Evolutionary conservation across 768 basidiomycete genomes (phyloP).

Genomic region (Boletus vermiculosoides): DNA sequence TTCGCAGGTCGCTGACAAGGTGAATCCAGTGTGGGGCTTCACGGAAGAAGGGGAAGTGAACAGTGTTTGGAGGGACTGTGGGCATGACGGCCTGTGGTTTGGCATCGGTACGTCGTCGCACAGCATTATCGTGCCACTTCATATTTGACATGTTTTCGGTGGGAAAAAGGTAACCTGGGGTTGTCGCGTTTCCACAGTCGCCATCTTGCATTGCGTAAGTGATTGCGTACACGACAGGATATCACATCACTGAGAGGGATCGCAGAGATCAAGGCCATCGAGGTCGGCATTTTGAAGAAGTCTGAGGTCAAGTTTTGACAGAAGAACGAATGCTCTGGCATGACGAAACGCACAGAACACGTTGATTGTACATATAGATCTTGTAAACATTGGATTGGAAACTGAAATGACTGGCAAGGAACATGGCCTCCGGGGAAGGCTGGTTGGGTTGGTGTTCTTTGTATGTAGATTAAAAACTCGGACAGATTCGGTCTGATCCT

Average conservation of each 20-base stretch:
- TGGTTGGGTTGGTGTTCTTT: not conserved
- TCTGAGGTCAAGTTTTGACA: constrained; percentile 22
- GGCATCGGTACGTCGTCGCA: constrained; percentile 23
- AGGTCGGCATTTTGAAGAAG: constrained; percentile 25
- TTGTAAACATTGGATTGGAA: not conserved
- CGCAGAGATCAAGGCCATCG: constrained; percentile 32
- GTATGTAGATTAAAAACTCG: not conserved
- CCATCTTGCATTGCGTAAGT: constrained; percentile 33
- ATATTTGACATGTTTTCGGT: not conserved
- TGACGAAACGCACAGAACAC: not conserved
- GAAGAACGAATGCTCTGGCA: not conserved
- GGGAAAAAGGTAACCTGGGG: constrained; percentile 21
- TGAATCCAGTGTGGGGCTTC: constrained; percentile 61
- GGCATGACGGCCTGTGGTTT: constrained; percentile 38
- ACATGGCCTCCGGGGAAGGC: not conserved
- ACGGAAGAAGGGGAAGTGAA: constrained; percentile 61
- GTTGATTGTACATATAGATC: not conserved
- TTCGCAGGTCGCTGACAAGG: constrained; percentile 41
- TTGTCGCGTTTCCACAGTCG: constrained; percentile 31
- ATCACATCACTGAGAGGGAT: not conserved
- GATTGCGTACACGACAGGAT: not conserved
- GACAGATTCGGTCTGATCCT: not conserved
- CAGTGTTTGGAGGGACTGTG: constrained; percentile 35
- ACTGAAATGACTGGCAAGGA: no score
- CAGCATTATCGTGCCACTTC: not conserved